Base-by-base conservation (phyloP, 352 stramenopile genomes). In the Pythium sp. region DNA sequence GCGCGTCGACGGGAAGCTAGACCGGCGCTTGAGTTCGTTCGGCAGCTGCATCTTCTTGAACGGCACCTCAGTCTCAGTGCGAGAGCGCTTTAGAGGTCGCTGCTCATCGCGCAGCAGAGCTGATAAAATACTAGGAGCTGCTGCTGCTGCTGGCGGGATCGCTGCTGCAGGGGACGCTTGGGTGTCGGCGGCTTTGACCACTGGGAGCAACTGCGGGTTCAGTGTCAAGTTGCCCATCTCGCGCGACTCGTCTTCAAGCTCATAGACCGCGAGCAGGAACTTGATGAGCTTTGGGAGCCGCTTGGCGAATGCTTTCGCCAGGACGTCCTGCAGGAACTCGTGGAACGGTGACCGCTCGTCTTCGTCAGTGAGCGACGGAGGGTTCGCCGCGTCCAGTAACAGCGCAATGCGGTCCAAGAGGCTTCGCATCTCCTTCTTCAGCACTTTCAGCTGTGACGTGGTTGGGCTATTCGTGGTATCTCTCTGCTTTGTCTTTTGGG, bases 261-360 rank as follows among this genome's bases (percentile, higher is more conserved):
- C 88, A 24, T 91, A 92, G 7, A 58, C 58, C 9, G 72, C 74
- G 26, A 84, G 70, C 24, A 94, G 64, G 64, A 78, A 81, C 15
- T 69, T 69, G 49, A 93, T 69, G 11, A 92, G 64, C 26, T 79
- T 65, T 4, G 86, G 85, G 3, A 91, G 12, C 9, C 82, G 58
- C 5, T 66, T 24, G 24, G 79, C 62, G 5, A 95, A 72, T 59
- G 71, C 76, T 2, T 68, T 71, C 28, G 78, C 72, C 3, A 95
- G 61, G 15, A 86, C 65, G 8, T 81, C 75, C 54, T 87, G 58
- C 5, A 95, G 58, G 34, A 94, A 91, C 14, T 80, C 60, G 41
- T 91, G 82, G 67, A 95, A 95, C 12, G 84, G 84, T 28, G 88
- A 91, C 14, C 74, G 80, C 38, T 91, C 83, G 34, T 90, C 82